Evolutionary conservation across 108 stramenopile genomes (phyloP).

Genomic region (Chaetoceros muelleri): DNA sequence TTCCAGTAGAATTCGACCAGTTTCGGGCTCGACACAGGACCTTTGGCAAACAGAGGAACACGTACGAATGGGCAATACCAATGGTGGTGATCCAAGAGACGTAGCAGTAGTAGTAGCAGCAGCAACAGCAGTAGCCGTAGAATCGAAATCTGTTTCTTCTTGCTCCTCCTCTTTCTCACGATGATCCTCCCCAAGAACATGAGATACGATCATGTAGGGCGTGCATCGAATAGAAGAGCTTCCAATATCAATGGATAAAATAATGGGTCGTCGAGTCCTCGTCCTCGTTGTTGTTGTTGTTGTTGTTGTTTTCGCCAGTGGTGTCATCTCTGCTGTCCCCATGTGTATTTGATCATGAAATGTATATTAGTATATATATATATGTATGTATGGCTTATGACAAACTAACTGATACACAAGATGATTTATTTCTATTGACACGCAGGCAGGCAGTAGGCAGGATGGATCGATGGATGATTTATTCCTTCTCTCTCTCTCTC

Average conservation of each 20-base stretch:
- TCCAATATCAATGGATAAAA: conserved; percentile 65
- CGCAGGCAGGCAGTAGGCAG: too few species aligned
- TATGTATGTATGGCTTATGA: too few species aligned
- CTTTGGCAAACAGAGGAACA: conserved; percentile 14
- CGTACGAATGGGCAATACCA: conserved; percentile 4
- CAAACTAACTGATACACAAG: too few species aligned
- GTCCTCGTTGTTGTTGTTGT: too few species aligned
- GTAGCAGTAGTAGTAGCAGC: neutral
- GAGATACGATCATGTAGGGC: conserved; percentile 12
- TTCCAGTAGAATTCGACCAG: conserved; percentile 27
- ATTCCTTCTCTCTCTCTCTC: too few species aligned
- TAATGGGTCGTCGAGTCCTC: conserved; percentile 7
- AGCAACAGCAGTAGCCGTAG: conserved; percentile 14
- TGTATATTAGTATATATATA: too few species aligned
- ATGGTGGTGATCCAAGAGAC: neutral
- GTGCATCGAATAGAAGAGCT: conserved; percentile 39
- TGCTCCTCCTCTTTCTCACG: too few species aligned
- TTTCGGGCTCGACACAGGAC: conserved; percentile 30
- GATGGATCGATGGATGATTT: too few species aligned
- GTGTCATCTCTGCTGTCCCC: too few species aligned
- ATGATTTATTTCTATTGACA: too few species aligned
- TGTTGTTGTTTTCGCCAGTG: too few species aligned
- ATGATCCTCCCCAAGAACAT: conserved; percentile 1
- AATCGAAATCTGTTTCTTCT: conserved; percentile 39
- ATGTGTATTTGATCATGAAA: too few species aligned